Conservation (phyloP, 1,284 basidiomycete genomes). For the Cutaneotrichosporon dermatis region DNA sequence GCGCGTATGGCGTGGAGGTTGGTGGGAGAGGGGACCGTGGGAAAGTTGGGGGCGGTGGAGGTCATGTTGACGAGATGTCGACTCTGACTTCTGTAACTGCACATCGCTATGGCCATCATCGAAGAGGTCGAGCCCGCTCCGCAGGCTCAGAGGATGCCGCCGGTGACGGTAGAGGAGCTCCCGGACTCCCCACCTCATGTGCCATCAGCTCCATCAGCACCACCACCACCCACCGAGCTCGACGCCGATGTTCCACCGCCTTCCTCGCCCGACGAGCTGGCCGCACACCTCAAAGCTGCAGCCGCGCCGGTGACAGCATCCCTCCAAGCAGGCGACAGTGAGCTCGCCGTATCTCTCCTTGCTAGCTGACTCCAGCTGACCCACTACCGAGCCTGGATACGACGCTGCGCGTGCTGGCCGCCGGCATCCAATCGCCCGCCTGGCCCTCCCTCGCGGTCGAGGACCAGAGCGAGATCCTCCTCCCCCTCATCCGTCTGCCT, state of each 20-base stretch:
- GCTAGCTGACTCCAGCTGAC: too few species aligned
- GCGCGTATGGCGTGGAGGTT: background rate
- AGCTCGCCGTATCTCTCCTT: too few species aligned
- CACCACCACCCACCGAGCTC: too few species aligned
- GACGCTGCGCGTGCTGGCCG: constrained; percentile 15
- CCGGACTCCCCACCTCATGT: constrained; percentile 15
- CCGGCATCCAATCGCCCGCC: background rate
- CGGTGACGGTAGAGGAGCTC: constrained; percentile 12
- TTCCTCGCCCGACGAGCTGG: constrained; percentile 15
- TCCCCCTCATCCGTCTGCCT: constrained; percentile 17
- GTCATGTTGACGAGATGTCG: background rate
- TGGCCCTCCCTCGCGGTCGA: constrained; percentile 26
- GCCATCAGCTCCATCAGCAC: background rate
- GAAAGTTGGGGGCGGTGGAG: constrained; percentile 4
- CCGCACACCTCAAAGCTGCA: constrained; percentile 13
- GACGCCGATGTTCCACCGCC: background rate
- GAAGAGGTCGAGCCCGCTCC: constrained; percentile 23
- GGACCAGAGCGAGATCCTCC: constrained; percentile 24
- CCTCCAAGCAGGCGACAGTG: too few species aligned
- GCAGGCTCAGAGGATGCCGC: background rate
- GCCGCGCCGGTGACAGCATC: constrained; percentile 2
- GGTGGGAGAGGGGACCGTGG: constrained; percentile 10
- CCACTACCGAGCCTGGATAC: background rate
- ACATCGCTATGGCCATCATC: constrained; percentile 32
- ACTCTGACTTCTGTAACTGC: too few species aligned